A percentile compares a stretch with the other conserved stretches of the same genome.
These are phyloP conservation scores for Didymellaceae sp. DNA, from an alignment of 2,329 filamentous ascomycete species.

Conservation along the genomic window DNA sequence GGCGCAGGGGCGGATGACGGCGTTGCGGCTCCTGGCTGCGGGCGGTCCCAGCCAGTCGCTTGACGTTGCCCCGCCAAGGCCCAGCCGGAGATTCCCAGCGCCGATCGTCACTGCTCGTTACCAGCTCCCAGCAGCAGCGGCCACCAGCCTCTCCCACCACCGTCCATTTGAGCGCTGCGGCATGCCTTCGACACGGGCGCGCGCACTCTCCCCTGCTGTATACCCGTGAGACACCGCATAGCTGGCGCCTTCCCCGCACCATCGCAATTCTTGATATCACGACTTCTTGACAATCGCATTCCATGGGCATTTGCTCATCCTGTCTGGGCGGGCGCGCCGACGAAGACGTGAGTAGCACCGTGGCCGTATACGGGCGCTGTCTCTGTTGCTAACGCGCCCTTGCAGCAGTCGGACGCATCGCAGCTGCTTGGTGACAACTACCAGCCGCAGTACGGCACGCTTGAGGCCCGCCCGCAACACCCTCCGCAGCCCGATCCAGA, in stretches of 20 bases:
- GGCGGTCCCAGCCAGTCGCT: neutral
- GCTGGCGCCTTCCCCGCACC: constrained; percentile 6
- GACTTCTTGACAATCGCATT: constrained; percentile 26
- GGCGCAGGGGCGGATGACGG: constrained; percentile 9
- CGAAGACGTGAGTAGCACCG: constrained; percentile 49
- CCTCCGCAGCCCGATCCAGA: constrained; percentile 55
- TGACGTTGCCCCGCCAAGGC: constrained; percentile 13
- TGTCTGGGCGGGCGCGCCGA: constrained; percentile 56
- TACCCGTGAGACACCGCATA: constrained; percentile 7
- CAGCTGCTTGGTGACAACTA: constrained; percentile 54
- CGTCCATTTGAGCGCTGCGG: constrained; percentile 15
- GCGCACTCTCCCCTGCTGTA: constrained; percentile 12
- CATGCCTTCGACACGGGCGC: constrained; percentile 21
- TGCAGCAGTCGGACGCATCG: constrained; percentile 54
- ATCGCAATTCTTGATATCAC: constrained; percentile 9
- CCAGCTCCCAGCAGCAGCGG: constrained; percentile 5
- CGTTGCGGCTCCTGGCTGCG: constrained; percentile 16
- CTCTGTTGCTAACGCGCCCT: constrained; percentile 34
- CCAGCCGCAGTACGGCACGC: constrained; percentile 54
- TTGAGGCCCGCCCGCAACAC: constrained; percentile 31
- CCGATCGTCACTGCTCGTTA: constrained; percentile 20
- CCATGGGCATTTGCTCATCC: constrained; percentile 58
- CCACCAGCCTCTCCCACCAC: constrained; percentile 21
- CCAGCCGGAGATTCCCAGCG: constrained; percentile 23
- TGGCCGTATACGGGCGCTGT: constrained; percentile 5